Percentiles rank a stretch among this genome's conserved stretches.
Evolutionary conservation across 176 grass and related monocot genomes (phyloP).

Genomic region (Zea luxurians): DNA sequence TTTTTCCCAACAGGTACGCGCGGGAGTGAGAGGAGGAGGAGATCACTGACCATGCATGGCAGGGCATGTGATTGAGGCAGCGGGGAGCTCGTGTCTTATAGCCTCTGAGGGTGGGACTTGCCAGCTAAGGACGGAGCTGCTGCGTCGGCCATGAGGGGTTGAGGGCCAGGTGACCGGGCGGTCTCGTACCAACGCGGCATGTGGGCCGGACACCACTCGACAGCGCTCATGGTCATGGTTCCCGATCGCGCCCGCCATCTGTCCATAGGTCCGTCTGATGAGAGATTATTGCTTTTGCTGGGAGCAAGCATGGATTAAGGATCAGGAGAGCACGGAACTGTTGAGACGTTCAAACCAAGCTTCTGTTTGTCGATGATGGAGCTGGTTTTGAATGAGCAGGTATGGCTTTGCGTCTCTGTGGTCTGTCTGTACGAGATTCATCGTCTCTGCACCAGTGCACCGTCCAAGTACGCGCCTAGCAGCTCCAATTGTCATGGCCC

Average conservation of each 20-base stretch:
- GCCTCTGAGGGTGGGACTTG: constrained; percentile 17
- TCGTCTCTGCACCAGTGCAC: background rate
- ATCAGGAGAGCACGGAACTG: background rate
- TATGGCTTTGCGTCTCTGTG: background rate
- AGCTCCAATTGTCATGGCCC: constrained; percentile 10
- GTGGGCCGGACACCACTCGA: constrained; percentile 8
- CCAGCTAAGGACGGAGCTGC: constrained; percentile 31
- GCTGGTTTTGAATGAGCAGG: background rate
- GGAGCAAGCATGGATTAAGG: constrained; percentile 21
- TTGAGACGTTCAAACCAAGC: background rate
- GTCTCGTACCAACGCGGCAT: constrained; percentile 42
- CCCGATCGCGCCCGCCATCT: background rate
- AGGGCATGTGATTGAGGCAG: background rate
- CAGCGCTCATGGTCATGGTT: constrained; percentile 4
- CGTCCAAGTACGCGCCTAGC: background rate
- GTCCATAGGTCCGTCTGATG: background rate
- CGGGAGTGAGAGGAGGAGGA: too few relatives aligned
- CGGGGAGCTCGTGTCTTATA: constrained; percentile 29
- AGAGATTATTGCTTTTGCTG: constrained; percentile 12
- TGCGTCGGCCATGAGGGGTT: constrained; percentile 14
- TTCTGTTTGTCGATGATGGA: background rate
- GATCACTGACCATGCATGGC: constrained; percentile 18
- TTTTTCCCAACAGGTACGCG: background rate
- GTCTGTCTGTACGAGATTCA: background rate
- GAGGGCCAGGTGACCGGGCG: constrained; percentile 21